phyloP scores from a whole-genome alignment of 257 asterid species.

The Gentiana dahurica region DNA sequence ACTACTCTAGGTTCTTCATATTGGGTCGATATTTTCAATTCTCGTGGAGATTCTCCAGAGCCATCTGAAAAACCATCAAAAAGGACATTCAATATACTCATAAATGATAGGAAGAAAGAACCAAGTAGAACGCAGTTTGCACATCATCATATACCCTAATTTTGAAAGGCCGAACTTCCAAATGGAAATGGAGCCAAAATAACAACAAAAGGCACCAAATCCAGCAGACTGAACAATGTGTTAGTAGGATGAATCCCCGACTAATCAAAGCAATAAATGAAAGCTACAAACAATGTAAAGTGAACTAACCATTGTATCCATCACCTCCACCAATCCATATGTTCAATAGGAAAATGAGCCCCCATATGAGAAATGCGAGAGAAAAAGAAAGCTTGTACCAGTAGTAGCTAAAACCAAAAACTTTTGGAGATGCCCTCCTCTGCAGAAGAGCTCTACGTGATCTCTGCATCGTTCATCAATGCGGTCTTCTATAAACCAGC shows the following conservation, averaged over 20 bases:
- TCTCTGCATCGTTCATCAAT: constrained; percentile 90
- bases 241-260: no score
- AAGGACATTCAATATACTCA: no score
- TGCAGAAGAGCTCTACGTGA: constrained; percentile 92
- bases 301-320: constrained; percentile 54
- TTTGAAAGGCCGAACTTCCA: no score
- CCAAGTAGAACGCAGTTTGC: no score
- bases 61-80: constrained; percentile 23
- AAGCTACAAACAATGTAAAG: no score
- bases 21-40: constrained; percentile 34
- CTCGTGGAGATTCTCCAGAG: constrained; percentile 32
- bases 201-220: no score
- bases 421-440: constrained; percentile 67
- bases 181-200: no score
- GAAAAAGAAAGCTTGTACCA: constrained; percentile 67
- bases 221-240: no score
- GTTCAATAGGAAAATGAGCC: constrained; percentile 59
- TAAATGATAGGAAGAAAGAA: no score
- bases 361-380: constrained; percentile 55
- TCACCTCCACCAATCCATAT: constrained; percentile 70
- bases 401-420: constrained; percentile 32
- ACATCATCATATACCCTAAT: no score
- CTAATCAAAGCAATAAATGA: no score
- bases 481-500: constrained; percentile 25
- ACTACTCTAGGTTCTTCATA: constrained; percentile 20